Base-by-base conservation (phyloP, 1,284 basidiomycete genomes). In the Apiotrichum mycotoxinovorans region DNA sequence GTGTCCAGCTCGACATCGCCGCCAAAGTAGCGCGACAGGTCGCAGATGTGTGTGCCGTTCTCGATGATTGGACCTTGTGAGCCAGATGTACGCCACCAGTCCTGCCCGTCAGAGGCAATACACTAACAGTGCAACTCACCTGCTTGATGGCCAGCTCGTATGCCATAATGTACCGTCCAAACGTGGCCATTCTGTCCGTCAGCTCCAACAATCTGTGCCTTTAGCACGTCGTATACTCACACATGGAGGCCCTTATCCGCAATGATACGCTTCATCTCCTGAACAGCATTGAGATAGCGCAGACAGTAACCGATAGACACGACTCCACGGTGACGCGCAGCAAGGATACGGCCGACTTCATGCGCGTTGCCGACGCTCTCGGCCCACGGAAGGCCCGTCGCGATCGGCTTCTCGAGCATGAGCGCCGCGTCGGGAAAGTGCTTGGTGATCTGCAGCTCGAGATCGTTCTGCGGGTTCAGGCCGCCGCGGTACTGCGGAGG, bases 401-500 rank as follows among this genome's bases (percentile, higher is more conserved):
- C 74, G 17, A 80, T 76, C n/a, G 79, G 79, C 57, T 96, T 96
- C 79, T 97, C 93, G 62, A 97, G 83, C 75, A 95, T 93, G 76
- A 95, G 82, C 23, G 88, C 86, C 30, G 89, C 84, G 25, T 86
- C 85, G 52, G 92, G 92, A 81, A 98, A 94, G 68, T 85, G 77
- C 70, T 89, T 85, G 74, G 92, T 80, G 67, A 97, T 85, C 79
- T 93, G 88, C 62, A 88, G 78, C 79, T 98, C 94, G 64, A 98
- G 82, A 74, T 97, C 89, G 58, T 87, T 85, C 50, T 87, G 87
- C 22, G 83, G 78, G 63, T 83, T 78, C 38, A 83, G 80, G 38
- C 85, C 84, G 47, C 91, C 91, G 60, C 94, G 86, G 83, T 87
- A 97, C 81, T 89, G 88, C 35, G 94, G 91, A 23, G 94, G 93